phyloP scores from a whole-genome alignment of 805 yeast genomes.

The Brettanomyces bruxellensis region DNA sequence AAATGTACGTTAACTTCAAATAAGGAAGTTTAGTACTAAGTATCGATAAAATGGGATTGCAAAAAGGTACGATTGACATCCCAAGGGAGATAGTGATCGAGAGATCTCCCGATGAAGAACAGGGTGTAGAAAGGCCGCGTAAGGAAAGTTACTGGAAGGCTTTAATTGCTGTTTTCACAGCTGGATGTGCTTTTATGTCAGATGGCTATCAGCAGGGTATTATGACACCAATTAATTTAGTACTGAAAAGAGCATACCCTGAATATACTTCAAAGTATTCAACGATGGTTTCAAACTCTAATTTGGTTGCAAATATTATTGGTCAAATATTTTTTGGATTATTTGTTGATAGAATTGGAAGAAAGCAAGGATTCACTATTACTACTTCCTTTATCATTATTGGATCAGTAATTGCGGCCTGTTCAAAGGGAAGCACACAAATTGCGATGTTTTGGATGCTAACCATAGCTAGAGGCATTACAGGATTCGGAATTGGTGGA shows the following conservation, averaged over 20 bases:
- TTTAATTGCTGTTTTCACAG: conserved; percentile 11
- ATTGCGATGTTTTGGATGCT: conserved; percentile 39
- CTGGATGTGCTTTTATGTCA: conserved; percentile 16
- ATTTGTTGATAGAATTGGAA: conserved; percentile 46
- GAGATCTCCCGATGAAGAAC: background rate
- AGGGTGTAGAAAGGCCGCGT: background rate
- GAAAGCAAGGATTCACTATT: conserved; percentile 49
- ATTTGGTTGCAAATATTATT: conserved; percentile 45
- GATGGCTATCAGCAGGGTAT: conserved; percentile 19
- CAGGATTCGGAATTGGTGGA: conserved; percentile 37
- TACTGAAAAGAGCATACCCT: conserved; percentile 7
- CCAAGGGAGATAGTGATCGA: background rate
- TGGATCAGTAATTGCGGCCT: conserved; percentile 49
- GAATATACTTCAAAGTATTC: conserved; percentile 9
- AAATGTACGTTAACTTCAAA: too few species aligned
- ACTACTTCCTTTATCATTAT: conserved; percentile 46
- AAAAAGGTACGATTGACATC: too few species aligned
- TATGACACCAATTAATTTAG: conserved; percentile 13
- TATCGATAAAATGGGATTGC: too few species aligned
- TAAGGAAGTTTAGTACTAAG: too few species aligned
- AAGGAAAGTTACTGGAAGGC: conserved; percentile 4
- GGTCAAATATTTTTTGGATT: conserved; percentile 53
- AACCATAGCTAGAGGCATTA: background rate
- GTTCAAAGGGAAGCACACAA: conserved; percentile 40
- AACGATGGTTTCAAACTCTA: conserved; percentile 28